Conservation (phyloP, 768 basidiomycete genomes). For the Mycena floridula region DNA sequence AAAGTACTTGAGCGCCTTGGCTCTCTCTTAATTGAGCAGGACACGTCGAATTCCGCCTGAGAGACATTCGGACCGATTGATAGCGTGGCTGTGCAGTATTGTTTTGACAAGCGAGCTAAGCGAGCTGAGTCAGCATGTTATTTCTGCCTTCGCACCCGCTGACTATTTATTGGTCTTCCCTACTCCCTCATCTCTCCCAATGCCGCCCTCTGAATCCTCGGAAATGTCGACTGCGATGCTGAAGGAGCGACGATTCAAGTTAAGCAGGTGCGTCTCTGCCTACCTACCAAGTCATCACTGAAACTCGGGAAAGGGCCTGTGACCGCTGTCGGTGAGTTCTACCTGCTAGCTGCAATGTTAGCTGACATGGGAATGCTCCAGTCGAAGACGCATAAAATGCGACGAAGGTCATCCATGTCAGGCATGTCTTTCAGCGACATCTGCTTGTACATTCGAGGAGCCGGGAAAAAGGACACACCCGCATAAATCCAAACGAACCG, state of each 20-base stretch:
- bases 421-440: conserved; percentile 78
- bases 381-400: conserved; percentile 80
- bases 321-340: conserved; percentile 80
- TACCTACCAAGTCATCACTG: conserved; percentile 1
- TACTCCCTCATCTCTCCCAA: too few species aligned
- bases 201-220: conserved; percentile 25
- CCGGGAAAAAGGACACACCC: conserved; percentile 81
- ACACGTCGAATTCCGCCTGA: too few species aligned
- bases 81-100: too few species aligned
- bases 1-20: too few species aligned
- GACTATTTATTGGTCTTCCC: too few species aligned
- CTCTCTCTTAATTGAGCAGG: too few species aligned
- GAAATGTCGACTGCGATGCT: conserved; percentile 43
- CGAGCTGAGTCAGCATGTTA: too few species aligned
- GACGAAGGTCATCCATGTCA: conserved; percentile 89
- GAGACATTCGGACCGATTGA: too few species aligned
- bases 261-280: conserved; percentile 59
- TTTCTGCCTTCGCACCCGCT: too few species aligned
- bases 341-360: neutral
- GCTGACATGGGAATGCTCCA: conserved; percentile 18
- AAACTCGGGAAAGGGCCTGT: conserved; percentile 55
- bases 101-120: too few species aligned
- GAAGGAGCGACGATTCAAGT: conserved; percentile 82
- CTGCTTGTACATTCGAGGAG: conserved; percentile 82
- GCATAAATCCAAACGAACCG: conserved; percentile 82